These are phyloP conservation scores for Sistotremastrum niveocremeum DNA, from an alignment of 768 basidiomycete genomes.

Conservation along the genomic window DNA sequence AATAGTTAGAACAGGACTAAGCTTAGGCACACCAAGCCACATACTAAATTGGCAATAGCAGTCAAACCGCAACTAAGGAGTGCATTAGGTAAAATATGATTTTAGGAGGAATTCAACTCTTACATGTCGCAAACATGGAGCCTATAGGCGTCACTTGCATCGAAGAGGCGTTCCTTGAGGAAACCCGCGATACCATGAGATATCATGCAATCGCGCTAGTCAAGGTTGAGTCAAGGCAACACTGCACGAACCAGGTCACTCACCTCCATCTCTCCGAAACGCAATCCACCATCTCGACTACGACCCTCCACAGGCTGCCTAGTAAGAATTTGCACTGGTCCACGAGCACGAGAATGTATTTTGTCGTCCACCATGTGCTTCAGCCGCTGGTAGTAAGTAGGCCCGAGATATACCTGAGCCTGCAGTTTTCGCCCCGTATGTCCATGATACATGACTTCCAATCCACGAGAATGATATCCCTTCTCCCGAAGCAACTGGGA, in stretches of 20 bases:
- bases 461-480: slow-evolving; percentile 93
- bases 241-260: slow-evolving; percentile 2
- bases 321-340: slow-evolving; percentile 95
- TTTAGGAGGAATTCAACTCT: slow-evolving; percentile 18
- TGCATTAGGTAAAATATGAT: slow-evolving; percentile 5
- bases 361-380: slow-evolving; percentile 99
- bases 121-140: slow-evolving; percentile 95
- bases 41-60: slow-evolving; percentile 88
- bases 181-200: slow-evolving; percentile 98
- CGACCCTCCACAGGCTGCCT: slow-evolving; percentile 97
- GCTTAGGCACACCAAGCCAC: slow-evolving; percentile 16
- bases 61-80: slow-evolving; percentile 74
- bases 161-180: slow-evolving; percentile 93
- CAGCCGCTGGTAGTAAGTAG: slow-evolving; percentile 96
- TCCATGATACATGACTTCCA: slow-evolving; percentile 98
- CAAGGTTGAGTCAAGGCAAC: background rate
- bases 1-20: slow-evolving; percentile 3
- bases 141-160: slow-evolving; percentile 86
- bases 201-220: slow-evolving; percentile 91
- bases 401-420: slow-evolving; percentile 96
- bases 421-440: slow-evolving; percentile 97
- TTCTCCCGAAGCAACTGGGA: slow-evolving; percentile 78
- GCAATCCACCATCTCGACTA: slow-evolving; percentile 94
- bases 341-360: slow-evolving; percentile 94
- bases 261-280: slow-evolving; percentile 98